phyloP scores from a whole-genome alignment of 1,139 yeast genomes.

The Geotrichum phurueaensis region DNA sequence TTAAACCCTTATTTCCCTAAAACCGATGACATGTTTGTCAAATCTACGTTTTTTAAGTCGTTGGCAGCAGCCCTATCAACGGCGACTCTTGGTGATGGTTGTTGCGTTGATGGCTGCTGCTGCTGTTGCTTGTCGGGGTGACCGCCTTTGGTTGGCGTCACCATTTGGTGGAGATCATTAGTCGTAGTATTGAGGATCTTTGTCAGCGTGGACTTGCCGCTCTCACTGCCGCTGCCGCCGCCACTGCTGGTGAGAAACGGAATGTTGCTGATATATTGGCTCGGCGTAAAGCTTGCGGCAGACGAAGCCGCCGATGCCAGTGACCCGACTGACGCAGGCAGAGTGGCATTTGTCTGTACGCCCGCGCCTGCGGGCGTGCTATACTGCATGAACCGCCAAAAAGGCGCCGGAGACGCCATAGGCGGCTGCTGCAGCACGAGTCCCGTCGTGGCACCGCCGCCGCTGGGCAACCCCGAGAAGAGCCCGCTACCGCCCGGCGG shows the following conservation, averaged over 20 bases:
- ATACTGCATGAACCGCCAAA: conserved; percentile 40
- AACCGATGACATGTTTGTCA: background rate
- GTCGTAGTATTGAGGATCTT: background rate
- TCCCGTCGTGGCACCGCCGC: background rate
- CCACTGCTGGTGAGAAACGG: background rate
- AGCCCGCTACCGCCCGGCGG: no score
- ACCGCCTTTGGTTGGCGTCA: background rate
- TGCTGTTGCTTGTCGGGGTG: background rate
- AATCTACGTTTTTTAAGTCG: background rate
- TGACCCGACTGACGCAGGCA: background rate
- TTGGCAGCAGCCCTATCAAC: background rate
- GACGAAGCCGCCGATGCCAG: background rate
- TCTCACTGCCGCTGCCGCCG: background rate
- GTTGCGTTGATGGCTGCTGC: background rate
- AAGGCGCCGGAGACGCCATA: conserved; percentile 39
- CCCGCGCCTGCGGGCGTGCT: background rate
- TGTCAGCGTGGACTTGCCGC: background rate
- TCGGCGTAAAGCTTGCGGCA: background rate
- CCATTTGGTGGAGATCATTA: background rate
- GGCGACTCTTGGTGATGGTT: background rate
- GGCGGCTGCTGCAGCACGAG: conserved; percentile 24
- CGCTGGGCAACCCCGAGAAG: no score
- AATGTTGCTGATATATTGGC: background rate
- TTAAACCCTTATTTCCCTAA: background rate
- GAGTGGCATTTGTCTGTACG: background rate